phyloP scores from a whole-genome alignment of 345 rosid genomes.

The Bretschneidera sinensis region DNA sequence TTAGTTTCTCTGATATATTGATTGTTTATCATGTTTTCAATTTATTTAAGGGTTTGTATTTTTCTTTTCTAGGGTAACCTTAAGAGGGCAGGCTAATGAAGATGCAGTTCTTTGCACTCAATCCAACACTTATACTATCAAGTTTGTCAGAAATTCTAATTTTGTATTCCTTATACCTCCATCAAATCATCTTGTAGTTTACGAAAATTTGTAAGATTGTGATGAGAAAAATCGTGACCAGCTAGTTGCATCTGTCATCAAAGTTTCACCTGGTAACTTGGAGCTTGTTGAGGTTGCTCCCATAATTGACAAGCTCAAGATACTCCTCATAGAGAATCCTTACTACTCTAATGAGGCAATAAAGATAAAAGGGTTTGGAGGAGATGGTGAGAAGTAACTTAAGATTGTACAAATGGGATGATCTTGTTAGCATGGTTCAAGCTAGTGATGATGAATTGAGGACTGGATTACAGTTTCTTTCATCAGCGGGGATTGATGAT shows the following conservation, averaged over 20 bases:
- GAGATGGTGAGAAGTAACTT: constrained; percentile 18
- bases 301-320: constrained; percentile 67
- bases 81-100: constrained; percentile 82
- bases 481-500: constrained; percentile 79
- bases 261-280: constrained; percentile 66
- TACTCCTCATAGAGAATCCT: constrained; percentile 54
- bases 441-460: constrained; percentile 76
- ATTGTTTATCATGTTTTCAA: not conserved
- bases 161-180: constrained; percentile 77
- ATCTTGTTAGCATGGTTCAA: constrained; percentile 66
- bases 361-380: constrained; percentile 32
- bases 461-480: constrained; percentile 47
- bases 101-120: constrained; percentile 88
- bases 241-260: constrained; percentile 43
- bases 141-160: constrained; percentile 83
- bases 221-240: constrained; percentile 14
- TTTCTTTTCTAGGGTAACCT: constrained; percentile 44
- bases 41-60: not conserved
- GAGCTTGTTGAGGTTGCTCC: constrained; percentile 90
- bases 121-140: constrained; percentile 72
- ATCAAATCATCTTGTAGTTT: constrained; percentile 19
- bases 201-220: constrained; percentile 24
- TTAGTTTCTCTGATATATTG: not conserved
- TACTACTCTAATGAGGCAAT: constrained; percentile 39
- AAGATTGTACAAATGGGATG: constrained; percentile 57